Conservation (phyloP, 1,284 basidiomycete genomes). For the Termitomyces sp. region DNA sequence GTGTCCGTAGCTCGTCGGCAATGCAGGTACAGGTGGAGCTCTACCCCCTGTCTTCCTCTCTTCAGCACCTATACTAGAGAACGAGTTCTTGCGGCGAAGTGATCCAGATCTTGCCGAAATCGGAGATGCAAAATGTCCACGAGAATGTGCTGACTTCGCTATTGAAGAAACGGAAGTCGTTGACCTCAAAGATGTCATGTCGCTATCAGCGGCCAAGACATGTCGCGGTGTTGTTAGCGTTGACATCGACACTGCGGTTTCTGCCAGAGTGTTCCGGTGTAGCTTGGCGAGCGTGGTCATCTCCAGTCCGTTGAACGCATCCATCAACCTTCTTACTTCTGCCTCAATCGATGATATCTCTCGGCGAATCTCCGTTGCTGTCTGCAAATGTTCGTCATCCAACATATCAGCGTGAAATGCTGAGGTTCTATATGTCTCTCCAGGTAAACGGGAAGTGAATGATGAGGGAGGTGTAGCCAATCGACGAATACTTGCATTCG, state of each 20-base stretch:
- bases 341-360: slow-evolving; percentile 65
- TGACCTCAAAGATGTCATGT: slow-evolving; percentile 46
- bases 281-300: slow-evolving; percentile 57
- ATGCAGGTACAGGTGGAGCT: slow-evolving; percentile 31
- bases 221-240: slow-evolving; percentile 28
- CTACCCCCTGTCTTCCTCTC: slow-evolving; percentile 15
- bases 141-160: slow-evolving; percentile 33
- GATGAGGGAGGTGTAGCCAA: slow-evolving; percentile 51
- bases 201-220: slow-evolving; percentile 32
- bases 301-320: slow-evolving; percentile 73
- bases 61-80: slow-evolving; percentile 32
- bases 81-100: slow-evolving; percentile 34
- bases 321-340: slow-evolving; percentile 61
- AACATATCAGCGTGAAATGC: slow-evolving; percentile 32
- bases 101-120: slow-evolving; percentile 25
- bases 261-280: slow-evolving; percentile 27
- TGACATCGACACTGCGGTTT: slow-evolving; percentile 27
- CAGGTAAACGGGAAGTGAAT: slow-evolving; percentile 37
- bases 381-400: slow-evolving; percentile 50
- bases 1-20: slow-evolving; percentile 28
- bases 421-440: slow-evolving; percentile 29
- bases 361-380: slow-evolving; percentile 54
- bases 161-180: slow-evolving; percentile 42
- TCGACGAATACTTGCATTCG: slow-evolving; percentile 36
- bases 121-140: slow-evolving; percentile 18